A percentile compares a stretch with the other conserved stretches of the same genome.
These are phyloP conservation scores for Davidsoniella eucalypti DNA, from an alignment of 2,329 filamentous ascomycete genomes.

Conservation along the genomic window DNA sequence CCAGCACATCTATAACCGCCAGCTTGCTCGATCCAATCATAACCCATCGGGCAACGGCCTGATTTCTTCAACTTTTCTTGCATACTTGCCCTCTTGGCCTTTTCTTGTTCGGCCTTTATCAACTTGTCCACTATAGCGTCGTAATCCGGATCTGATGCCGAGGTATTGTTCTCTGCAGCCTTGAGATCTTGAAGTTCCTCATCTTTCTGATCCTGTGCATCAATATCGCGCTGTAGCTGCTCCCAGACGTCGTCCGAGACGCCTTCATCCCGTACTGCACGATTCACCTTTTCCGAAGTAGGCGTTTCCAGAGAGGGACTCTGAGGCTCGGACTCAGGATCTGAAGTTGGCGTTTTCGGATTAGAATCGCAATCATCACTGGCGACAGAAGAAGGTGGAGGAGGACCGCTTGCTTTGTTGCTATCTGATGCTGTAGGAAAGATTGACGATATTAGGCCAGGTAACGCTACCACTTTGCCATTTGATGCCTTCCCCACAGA, in stretches of 20 bases:
- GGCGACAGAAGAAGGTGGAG: too few relatives aligned
- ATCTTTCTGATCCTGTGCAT: slow-evolving; percentile 23
- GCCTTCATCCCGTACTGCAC: slow-evolving; percentile 30
- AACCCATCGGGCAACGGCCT: slow-evolving; percentile 42
- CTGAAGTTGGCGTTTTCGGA: too few relatives aligned
- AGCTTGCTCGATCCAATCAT: slow-evolving; percentile 40
- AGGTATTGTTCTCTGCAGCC: slow-evolving; percentile 13
- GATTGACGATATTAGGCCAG: too few relatives aligned
- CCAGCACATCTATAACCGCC: slow-evolving; percentile 46
- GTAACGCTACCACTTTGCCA: too few relatives aligned
- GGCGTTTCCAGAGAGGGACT: background rate
- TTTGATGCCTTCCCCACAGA: too few relatives aligned
- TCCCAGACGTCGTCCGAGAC: slow-evolving; percentile 46
- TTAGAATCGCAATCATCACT: too few relatives aligned
- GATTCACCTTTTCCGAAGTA: background rate
- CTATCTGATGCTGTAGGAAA: too few relatives aligned
- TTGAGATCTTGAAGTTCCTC: slow-evolving; percentile 22
- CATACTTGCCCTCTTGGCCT: slow-evolving; percentile 22
- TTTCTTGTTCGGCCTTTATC: slow-evolving; percentile 23
- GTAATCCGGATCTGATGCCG: slow-evolving; percentile 16
- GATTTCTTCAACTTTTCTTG: slow-evolving; percentile 33
- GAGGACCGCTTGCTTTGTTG: too few relatives aligned
- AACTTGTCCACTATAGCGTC: slow-evolving; percentile 22
- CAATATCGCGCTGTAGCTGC: slow-evolving; percentile 36
- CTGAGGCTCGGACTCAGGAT: too few relatives aligned